These are phyloP conservation scores for Hypoxylon sp. DNA, from an alignment of 2,329 filamentous ascomycete genomes.

Conservation along the genomic window DNA sequence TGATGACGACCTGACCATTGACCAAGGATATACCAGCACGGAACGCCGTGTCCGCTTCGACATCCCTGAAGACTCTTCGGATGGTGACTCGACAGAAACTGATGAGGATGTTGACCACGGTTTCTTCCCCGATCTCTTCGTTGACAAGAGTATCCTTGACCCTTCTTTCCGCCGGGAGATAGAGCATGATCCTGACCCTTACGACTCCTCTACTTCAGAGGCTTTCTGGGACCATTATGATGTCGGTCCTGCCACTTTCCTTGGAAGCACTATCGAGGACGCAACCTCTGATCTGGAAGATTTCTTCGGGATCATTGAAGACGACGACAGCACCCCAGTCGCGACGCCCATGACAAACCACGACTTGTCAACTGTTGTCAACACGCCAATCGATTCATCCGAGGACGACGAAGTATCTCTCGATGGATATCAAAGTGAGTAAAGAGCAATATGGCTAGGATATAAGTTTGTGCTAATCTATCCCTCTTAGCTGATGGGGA, in stretches of 20 bases:
- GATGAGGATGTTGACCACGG: conserved; percentile 72
- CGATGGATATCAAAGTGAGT: conserved; percentile 74
- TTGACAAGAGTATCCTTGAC: conserved; percentile 81
- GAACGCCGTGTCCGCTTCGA: conserved; percentile 83
- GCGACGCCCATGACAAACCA: conserved; percentile 60
- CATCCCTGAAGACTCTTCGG: conserved; percentile 75
- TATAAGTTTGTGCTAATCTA: conserved; percentile 58
- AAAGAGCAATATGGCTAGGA: conserved; percentile 38
- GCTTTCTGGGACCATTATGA: conserved; percentile 76
- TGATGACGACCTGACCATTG: conserved; percentile 60
- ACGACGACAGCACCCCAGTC: conserved; percentile 60
- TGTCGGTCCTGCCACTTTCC: conserved; percentile 62
- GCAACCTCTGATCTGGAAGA: conserved; percentile 62
- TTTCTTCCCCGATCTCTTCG: conserved; percentile 83
- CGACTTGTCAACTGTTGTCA: conserved; percentile 53
- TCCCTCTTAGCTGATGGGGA: conserved; percentile 68
- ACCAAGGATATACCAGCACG: conserved; percentile 50
- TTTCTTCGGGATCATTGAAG: conserved; percentile 56
- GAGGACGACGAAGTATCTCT: conserved; percentile 61
- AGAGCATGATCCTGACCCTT: conserved; percentile 72
- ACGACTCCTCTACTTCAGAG: conserved; percentile 70
- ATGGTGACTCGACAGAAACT: conserved; percentile 75
- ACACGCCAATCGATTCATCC: conserved; percentile 54
- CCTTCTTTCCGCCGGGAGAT: conserved; percentile 81
- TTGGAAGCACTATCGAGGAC: conserved; percentile 50